A percentile compares a stretch with the other conserved stretches of the same genome.
Evolutionary conservation across 257 asterid genomes (phyloP).

Genomic region (Handroanthus guayacan): DNA sequence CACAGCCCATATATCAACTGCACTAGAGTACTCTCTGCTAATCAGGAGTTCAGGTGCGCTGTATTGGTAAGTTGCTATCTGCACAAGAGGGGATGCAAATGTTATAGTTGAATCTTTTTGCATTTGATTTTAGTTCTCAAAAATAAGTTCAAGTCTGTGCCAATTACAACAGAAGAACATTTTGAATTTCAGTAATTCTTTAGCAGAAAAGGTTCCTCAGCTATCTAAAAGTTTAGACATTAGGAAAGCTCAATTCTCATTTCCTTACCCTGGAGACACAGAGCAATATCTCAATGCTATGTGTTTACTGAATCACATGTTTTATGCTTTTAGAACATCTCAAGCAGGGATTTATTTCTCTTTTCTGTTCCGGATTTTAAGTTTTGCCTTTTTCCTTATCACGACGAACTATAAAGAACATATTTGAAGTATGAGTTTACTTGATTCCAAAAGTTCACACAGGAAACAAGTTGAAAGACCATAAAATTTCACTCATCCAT

Average conservation of each 20-base stretch:
- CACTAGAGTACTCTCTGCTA: not conserved
- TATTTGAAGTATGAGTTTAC: no score
- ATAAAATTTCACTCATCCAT: no score
- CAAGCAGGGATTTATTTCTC: not conserved
- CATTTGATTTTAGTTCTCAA: no score
- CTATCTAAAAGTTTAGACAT: not conserved
- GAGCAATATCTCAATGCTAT: no score
- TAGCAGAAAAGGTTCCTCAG: not conserved
- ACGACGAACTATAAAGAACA: not conserved
- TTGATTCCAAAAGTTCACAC: not conserved
- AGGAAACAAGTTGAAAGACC: no score
- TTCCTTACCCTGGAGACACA: not conserved
- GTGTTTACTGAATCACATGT: not conserved
- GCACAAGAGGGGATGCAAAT: not conserved
- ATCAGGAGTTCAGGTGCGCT: conserved; percentile 30
- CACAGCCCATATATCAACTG: conserved; percentile 32
- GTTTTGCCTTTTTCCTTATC: not conserved
- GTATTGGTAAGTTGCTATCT: conserved; percentile 19
- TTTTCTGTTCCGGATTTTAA: no score
- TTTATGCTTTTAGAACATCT: not conserved
- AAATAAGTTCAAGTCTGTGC: not conserved
- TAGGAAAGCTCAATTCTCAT: not conserved
- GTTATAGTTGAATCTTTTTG: not conserved
- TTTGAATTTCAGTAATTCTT: not conserved
- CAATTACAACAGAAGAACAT: not conserved